These are phyloP conservation scores for Scedosporium minutisporum DNA, from an alignment of 2,329 filamentous ascomycete genomes.

Conservation along the genomic window DNA sequence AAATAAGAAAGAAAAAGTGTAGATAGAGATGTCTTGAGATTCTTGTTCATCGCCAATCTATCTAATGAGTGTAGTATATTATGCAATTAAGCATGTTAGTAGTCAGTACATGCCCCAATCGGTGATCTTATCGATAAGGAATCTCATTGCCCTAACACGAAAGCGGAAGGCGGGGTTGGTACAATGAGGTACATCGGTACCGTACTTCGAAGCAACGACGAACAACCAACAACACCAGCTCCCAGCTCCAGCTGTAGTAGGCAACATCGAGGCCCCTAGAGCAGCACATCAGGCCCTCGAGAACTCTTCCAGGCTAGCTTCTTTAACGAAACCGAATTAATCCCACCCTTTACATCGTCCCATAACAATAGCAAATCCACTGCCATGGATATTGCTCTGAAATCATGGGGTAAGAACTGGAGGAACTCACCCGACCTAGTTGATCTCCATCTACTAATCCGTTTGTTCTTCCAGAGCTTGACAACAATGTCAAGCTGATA, in stretches of 20 bases:
- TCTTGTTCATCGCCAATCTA: too few species aligned
- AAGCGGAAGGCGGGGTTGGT: conserved; percentile 2
- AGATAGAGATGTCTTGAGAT: too few species aligned
- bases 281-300: not conserved
- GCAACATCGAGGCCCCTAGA: not conserved
- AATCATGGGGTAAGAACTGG: conserved; percentile 17
- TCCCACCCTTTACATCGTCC: not conserved
- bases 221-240: not conserved
- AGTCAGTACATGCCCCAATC: not conserved
- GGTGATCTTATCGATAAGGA: not conserved
- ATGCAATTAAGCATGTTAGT: too few species aligned
- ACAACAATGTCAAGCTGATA: conserved; percentile 75
- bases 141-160: not conserved
- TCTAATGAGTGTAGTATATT: too few species aligned
- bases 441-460: too few species aligned
- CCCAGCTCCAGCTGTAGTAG: not conserved
- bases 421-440: not conserved
- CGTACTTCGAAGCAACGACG: too few species aligned
- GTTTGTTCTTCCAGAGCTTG: conserved; percentile 54
- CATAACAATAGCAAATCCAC: not conserved
- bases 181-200: not conserved
- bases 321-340: not conserved
- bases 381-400: conserved; percentile 18
- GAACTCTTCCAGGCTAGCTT: not conserved
- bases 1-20: too few species aligned